phyloP scores from a whole-genome alignment of 176 grass and related monocot genomes.

The Musa beccarii region DNA sequence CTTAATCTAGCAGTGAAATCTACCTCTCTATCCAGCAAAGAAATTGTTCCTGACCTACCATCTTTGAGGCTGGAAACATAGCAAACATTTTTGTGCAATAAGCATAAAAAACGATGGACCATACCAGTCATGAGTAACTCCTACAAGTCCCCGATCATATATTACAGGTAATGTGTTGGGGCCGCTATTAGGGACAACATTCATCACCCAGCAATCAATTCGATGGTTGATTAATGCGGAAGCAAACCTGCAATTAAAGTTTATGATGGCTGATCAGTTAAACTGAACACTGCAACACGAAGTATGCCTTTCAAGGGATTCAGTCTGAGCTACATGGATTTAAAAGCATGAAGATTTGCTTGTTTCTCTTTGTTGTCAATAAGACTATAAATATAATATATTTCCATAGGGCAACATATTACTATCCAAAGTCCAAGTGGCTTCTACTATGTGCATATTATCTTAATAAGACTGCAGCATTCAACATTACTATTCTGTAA shows the following conservation, averaged over 20 bases:
- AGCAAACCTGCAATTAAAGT: slow-evolving; percentile 53
- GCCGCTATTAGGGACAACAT: slow-evolving; percentile 67
- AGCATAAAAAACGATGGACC: not conserved
- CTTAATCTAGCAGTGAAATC: too few species aligned
- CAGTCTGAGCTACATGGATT: too few species aligned
- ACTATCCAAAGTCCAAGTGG: not conserved
- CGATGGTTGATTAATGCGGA: slow-evolving; percentile 57
- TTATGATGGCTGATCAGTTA: not conserved
- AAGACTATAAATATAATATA: not conserved
- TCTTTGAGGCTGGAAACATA: not conserved
- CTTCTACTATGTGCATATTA: not conserved
- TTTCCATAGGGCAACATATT: not conserved
- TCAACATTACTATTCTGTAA: not conserved
- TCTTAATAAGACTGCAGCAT: not conserved
- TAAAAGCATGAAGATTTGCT: too few species aligned
- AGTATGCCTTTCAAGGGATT: too few species aligned
- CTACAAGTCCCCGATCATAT: slow-evolving; percentile 90
- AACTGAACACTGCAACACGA: too few species aligned
- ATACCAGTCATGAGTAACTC: slow-evolving; percentile 93
- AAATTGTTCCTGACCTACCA: not conserved
- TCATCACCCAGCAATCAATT: slow-evolving; percentile 95
- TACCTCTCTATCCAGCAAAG: not conserved
- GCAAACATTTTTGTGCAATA: not conserved
- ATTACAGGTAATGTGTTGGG: slow-evolving; percentile 86
- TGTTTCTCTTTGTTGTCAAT: too few species aligned